Base-by-base conservation (phyloP, 495 filamentous ascomycete genomes). In the Pseudevernia furfuracea region DNA sequence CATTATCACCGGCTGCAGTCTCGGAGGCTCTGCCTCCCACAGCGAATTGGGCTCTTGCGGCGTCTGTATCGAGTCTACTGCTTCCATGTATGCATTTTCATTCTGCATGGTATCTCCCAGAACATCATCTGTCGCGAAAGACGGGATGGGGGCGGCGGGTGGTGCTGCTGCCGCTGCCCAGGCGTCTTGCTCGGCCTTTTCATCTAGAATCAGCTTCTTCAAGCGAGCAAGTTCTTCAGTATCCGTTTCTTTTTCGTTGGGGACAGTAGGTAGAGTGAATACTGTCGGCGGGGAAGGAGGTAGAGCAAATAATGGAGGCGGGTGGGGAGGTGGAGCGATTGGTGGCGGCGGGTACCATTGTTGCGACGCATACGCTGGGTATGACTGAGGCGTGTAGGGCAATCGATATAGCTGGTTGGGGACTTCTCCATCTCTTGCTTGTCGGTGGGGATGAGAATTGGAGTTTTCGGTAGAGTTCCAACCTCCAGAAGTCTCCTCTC, bases 201-300 rank as follows among this genome's bases (percentile, higher is more conserved):
- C 52, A n/a, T 55, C 52, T 55, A 55, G 52, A n/a, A 55, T 55
- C 12, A 55, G 30, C 30, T 32, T 55, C 30, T 55, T 55, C 30
- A 55, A 55, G 30, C 52, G 52, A 34, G 52, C 30, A 17, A 55
- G 52, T 15, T 55, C 52, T 15, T 32, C 52, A 55, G 5, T 55
- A 34, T 55, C 52, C 14, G 28, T 55, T 55, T 32, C 4, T 7
- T 23, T 55, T 3, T 55, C 30, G 4, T n/a, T 36, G 6, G 2
- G 17, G 7, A 3, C 30, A 32, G 10, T 17, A 8, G 41, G 11
- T 17, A 12, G 3, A 28, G 25, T 44, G 25, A 23, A 0, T 10
- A 60, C 25, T 30, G 58, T 28, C 41, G 38, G 37, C 19, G 38
- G 11, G 15, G 8, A 30, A 32, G 10, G 28, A 8, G 30, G n/a